phyloP scores from a whole-genome alignment of 2,329 filamentous ascomycete genomes.

The Colletotrichum sp. region DNA sequence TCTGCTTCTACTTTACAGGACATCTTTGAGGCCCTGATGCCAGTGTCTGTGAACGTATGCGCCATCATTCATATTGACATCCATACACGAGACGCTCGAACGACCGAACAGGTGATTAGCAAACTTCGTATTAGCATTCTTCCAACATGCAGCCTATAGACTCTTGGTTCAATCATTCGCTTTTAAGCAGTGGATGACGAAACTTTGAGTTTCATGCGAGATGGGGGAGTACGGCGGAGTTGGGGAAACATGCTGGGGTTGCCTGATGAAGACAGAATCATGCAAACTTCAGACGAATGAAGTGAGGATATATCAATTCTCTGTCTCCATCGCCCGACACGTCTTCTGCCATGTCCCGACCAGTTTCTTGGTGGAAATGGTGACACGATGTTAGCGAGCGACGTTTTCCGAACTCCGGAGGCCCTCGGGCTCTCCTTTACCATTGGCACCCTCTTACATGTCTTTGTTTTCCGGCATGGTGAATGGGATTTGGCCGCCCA shows the following conservation, averaged over 20 bases:
- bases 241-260: not conserved
- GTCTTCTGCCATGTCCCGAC: rapidly evolving
- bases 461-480: slow-evolving; percentile 24
- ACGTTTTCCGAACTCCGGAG: not conserved
- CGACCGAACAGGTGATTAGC: not conserved
- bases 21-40: too few relatives aligned
- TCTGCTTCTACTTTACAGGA: too few relatives aligned
- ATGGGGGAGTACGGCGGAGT: not conserved
- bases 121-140: not conserved
- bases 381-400: not conserved
- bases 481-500: slow-evolving; percentile 28
- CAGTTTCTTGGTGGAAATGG: not conserved
- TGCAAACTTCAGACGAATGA: not conserved
- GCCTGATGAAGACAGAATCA: not conserved
- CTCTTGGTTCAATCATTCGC: not conserved
- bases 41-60: too few relatives aligned
- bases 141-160: not conserved
- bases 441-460: slow-evolving; percentile 12
- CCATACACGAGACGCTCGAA: not conserved
- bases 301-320: not conserved
- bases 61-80: too few relatives aligned
- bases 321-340: not conserved
- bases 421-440: not conserved
- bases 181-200: not conserved
- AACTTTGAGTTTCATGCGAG: not conserved